Base-by-base conservation (phyloP, 495 filamentous ascomycete species). In the Aspergillus nidulans region DNA sequence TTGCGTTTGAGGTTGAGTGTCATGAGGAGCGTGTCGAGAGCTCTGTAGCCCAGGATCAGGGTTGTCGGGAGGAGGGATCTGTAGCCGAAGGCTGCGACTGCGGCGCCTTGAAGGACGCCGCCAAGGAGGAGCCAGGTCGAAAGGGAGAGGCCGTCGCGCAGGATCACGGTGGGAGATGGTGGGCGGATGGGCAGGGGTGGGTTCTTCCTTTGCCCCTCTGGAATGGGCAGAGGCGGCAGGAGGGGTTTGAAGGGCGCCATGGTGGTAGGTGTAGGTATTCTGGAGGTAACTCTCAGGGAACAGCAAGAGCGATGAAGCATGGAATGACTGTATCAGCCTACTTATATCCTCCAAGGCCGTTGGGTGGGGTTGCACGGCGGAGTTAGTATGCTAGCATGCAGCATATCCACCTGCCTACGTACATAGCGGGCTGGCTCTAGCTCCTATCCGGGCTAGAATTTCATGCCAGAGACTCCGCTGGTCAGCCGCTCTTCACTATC, bases 61-160 rank as follows among this genome's bases (percentile, higher is more conserved):
- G 67, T 16, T 1, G 65, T 44, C 3, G 74, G 77, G 3, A 75
- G 51, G 18, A 75, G 46, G 25, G 70, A 65, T 39, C 64, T 60
- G 28, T 60, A 59, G 24, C 51, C 54, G 13, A 38, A 13, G 0
- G 71, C 65, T 36, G 71, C 50, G 18, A 69, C 3, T 24, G 68
- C 68, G 6, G 69, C 6, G n/a, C 56, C 63, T 57, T 80, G 76
- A 7, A 60, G 48, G 23, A 72, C 23, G 19, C 71, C 78, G n/a
- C 76, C 78, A 6, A 79, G 24, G 16, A 69, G 55, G 20, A 81
- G 61, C 64, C 76, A 72, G 24, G 71, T 74, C 12, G 66, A 58
- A 16, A 79, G 45, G 23, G 63, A 62, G 45, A 78, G 24, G 21
- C 47, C 52, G 46, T 62, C 59, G 6, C 56, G 56, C 13, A 62